Evolutionary conservation across 2,329 filamentous ascomycete genomes (phyloP).

Genomic region (Huntiella omanensis): DNA sequence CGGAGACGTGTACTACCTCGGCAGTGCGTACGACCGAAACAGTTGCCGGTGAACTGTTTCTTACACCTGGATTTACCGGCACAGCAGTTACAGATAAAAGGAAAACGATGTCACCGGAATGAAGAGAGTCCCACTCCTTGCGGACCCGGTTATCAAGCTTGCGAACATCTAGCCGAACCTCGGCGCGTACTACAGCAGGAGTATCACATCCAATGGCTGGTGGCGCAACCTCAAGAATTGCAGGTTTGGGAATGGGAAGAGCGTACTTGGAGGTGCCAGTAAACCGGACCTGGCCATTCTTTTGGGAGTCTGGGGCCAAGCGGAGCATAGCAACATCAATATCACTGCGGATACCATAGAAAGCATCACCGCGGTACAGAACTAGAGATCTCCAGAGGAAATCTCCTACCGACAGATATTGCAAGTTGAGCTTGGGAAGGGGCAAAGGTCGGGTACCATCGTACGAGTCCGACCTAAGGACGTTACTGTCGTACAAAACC

Average conservation of each 20-base stretch:
- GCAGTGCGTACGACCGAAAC: slow-evolving; percentile 60
- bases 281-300: slow-evolving; percentile 52
- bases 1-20: slow-evolving; percentile 67
- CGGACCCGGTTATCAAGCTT: slow-evolving; percentile 58
- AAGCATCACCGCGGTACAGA: slow-evolving; percentile 74
- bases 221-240: slow-evolving; percentile 70
- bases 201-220: slow-evolving; percentile 65
- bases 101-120: slow-evolving; percentile 78
- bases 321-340: slow-evolving; percentile 67
- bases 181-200: slow-evolving; percentile 70
- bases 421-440: slow-evolving; percentile 83
- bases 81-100: slow-evolving; percentile 43
- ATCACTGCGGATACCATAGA: slow-evolving; percentile 84
- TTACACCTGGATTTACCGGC: slow-evolving; percentile 34
- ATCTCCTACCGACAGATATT: slow-evolving; percentile 86
- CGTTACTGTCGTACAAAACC: slow-evolving; percentile 57
- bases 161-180: slow-evolving; percentile 69
- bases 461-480: slow-evolving; percentile 69
- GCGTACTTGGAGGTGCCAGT: slow-evolving; percentile 84
- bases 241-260: slow-evolving; percentile 65
- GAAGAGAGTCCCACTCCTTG: slow-evolving; percentile 76
- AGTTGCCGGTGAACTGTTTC: slow-evolving; percentile 33
- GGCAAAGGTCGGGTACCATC: slow-evolving; percentile 75
- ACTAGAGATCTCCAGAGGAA: slow-evolving; percentile 93
- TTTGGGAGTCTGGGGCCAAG: slow-evolving; percentile 48